phyloP scores from a whole-genome alignment of 2,329 filamentous ascomycete species.

The Hymenoscyphus fraxineus region DNA sequence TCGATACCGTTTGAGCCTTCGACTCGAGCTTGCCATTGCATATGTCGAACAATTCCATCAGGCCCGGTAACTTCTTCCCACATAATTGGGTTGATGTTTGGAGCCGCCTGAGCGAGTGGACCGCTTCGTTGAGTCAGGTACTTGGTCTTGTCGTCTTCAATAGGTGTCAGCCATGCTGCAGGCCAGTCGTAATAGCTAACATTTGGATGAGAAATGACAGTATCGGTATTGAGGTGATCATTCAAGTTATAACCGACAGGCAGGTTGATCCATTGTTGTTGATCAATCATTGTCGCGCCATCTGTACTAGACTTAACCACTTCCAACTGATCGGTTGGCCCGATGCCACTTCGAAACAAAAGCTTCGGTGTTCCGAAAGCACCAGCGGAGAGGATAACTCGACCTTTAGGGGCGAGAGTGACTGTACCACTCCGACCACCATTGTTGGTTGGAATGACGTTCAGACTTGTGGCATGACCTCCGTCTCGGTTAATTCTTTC shows the following conservation, averaged over 20 bases:
- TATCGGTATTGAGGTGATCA: conserved; percentile 54
- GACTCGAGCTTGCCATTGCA: conserved; percentile 62
- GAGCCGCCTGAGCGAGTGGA: conserved; percentile 58
- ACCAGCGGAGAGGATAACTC: conserved; percentile 65
- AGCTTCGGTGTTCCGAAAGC: conserved; percentile 58
- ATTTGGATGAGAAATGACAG: conserved; percentile 46
- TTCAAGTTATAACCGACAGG: conserved; percentile 55
- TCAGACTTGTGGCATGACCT: conserved; percentile 61
- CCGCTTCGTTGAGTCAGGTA: conserved; percentile 49
- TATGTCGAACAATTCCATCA: conserved; percentile 57
- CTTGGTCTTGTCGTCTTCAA: conserved; percentile 37
- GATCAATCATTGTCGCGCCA: conserved; percentile 45
- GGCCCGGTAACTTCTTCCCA: conserved; percentile 53
- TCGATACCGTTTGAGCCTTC: conserved; percentile 38
- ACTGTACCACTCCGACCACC: conserved; percentile 57
- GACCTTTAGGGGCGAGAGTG: conserved; percentile 57
- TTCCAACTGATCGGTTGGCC: conserved; percentile 40
- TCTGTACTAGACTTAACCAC: conserved; percentile 46
- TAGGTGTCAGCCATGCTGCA: conserved; percentile 48
- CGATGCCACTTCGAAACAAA: conserved; percentile 62
- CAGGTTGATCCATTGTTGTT: conserved; percentile 50
- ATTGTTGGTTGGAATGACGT: conserved; percentile 53
- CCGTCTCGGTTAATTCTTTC: conserved; percentile 59
- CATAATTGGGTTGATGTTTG: conserved; percentile 58
- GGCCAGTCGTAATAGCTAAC: conserved; percentile 62